Evolutionary conservation across 768 basidiomycete genomes (phyloP).

Genomic region (Suillus subaureus): DNA sequence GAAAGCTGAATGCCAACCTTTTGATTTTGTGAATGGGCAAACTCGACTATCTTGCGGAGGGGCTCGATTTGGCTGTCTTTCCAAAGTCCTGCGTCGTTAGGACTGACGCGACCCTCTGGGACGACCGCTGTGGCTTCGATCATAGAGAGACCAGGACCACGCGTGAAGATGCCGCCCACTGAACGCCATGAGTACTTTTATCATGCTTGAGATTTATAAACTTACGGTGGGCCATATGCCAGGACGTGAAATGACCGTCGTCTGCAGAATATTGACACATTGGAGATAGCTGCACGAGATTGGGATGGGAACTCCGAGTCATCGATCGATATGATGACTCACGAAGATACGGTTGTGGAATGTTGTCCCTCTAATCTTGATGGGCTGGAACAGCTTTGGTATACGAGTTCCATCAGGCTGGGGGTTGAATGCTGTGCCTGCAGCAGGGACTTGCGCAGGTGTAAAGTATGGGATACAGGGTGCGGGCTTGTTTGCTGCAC

Average conservation of each 20-base stretch:
- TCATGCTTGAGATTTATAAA: background rate
- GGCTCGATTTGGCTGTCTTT: slow-evolving; percentile 53
- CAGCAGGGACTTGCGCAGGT: slow-evolving; percentile 45
- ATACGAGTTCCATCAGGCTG: slow-evolving; percentile 42
- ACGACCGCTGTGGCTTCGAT: slow-evolving; percentile 70
- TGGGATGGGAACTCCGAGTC: background rate
- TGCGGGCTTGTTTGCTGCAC: slow-evolving; percentile 40
- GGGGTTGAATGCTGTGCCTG: slow-evolving; percentile 47
- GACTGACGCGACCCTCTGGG: slow-evolving; percentile 64
- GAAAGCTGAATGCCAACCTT: slow-evolving; percentile 76
- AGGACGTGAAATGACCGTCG: slow-evolving; percentile 52
- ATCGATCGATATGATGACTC: slow-evolving; percentile 18
- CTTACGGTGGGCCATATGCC: slow-evolving; percentile 56
- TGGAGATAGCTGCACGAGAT: slow-evolving; percentile 45
- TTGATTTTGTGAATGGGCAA: slow-evolving; percentile 71
- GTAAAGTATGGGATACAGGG: slow-evolving; percentile 47
- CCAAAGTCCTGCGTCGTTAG: slow-evolving; percentile 69
- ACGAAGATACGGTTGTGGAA: slow-evolving; percentile 61
- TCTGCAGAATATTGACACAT: slow-evolving; percentile 63
- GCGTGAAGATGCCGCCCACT: slow-evolving; percentile 57
- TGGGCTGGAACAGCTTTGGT: slow-evolving; percentile 53
- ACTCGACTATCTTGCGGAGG: slow-evolving; percentile 58
- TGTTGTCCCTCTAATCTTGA: slow-evolving; percentile 53
- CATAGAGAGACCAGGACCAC: slow-evolving; percentile 57
- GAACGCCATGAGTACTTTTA: background rate